Conservation (phyloP, 1,284 basidiomycete species). For the Ustilago vetiveriae region DNA sequence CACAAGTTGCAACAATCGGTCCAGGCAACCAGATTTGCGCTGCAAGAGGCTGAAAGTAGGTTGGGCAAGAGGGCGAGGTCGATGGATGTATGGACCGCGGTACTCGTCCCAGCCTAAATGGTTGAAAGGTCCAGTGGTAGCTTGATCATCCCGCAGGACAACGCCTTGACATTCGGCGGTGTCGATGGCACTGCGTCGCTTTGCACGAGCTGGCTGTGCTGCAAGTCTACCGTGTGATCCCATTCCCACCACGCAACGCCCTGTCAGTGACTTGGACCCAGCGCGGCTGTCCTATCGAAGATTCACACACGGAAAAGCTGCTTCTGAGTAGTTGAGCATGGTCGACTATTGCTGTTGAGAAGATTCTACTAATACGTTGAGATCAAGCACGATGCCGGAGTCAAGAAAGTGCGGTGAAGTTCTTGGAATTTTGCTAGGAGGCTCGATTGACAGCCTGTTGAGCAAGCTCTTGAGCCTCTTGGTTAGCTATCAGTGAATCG, state of each 20-base stretch:
- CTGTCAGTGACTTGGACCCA: too few relatives aligned
- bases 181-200: not conserved
- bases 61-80: constrained; percentile 8
- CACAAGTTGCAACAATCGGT: constrained; percentile 14
- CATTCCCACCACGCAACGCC: too few relatives aligned
- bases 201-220: too few relatives aligned
- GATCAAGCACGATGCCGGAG: not conserved
- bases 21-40: constrained; percentile 15
- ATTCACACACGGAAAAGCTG: too few relatives aligned
- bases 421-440: not conserved
- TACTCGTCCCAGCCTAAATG: constrained; percentile 10
- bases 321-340: too few relatives aligned
- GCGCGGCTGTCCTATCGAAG: too few relatives aligned
- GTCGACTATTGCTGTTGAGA: too few relatives aligned
- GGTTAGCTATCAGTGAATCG: constrained; percentile 34
- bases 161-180: too few relatives aligned
- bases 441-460: constrained; percentile 23
- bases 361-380: too few relatives aligned
- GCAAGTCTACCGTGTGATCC: too few relatives aligned
- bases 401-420: not conserved
- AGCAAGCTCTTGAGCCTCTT: constrained; percentile 37
- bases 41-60: constrained; percentile 12
- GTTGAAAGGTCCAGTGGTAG: too few relatives aligned
- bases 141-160: too few relatives aligned
- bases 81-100: constrained; percentile 40